Conservation (phyloP, 371 early-diverging fungal genomes). For the Mucor plumbeus region DNA sequence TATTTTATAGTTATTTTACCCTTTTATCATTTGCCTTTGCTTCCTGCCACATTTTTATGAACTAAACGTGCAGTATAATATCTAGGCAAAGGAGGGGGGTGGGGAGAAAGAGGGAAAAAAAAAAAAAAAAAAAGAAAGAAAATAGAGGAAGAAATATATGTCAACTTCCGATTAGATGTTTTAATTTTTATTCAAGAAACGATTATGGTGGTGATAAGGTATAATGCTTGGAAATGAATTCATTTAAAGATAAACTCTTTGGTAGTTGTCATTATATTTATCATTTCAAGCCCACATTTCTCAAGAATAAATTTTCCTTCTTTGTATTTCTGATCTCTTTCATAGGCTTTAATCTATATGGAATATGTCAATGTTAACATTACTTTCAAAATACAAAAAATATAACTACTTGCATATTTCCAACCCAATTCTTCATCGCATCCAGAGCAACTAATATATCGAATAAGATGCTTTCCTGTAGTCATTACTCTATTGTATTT, state of each 20-base stretch:
- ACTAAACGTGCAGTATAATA: neutral
- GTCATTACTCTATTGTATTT: constrained; percentile 63
- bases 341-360: constrained; percentile 60
- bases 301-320: constrained; percentile 75
- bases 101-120: neutral
- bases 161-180: neutral
- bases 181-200: neutral
- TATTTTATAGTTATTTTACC: constrained; percentile 19
- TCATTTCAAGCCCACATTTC: constrained; percentile 11
- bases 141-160: no score
- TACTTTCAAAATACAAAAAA: neutral
- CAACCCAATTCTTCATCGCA: constrained; percentile 72
- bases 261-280: neutral
- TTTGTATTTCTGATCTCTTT: constrained; percentile 70
- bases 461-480: constrained; percentile 73
- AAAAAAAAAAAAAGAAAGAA: neutral
- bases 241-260: neutral
- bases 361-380: neutral
- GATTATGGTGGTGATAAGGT: neutral
- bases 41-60: constrained; percentile 44
- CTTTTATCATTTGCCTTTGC: constrained; percentile 54
- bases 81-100: neutral
- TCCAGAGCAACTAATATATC: constrained; percentile 64
- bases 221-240: neutral
- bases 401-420: constrained; percentile 66